Percentiles rank a stretch among this genome's conserved stretches.
These are phyloP conservation scores for Wickerhamiella kazuoi DNA, from an alignment of 805 yeast species.

Conservation along the genomic window DNA sequence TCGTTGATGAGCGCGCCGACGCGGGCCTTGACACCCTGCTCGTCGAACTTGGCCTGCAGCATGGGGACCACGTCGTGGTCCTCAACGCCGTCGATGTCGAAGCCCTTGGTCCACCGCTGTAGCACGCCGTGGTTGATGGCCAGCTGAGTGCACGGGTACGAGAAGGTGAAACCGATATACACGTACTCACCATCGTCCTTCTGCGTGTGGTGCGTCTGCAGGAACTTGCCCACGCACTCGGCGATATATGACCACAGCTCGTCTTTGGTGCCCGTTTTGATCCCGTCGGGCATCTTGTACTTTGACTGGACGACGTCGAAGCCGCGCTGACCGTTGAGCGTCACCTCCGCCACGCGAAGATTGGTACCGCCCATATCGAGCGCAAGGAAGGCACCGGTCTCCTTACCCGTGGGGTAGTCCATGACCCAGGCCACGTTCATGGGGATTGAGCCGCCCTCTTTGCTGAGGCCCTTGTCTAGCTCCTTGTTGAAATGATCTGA, in stretches of 20 bases:
- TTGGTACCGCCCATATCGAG: constrained; percentile 97
- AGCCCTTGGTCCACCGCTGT: constrained; percentile 97
- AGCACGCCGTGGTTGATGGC: constrained; percentile 73
- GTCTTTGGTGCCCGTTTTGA: constrained; percentile 62
- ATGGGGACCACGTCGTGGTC: constrained; percentile 87
- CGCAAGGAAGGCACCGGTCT: constrained; percentile 77
- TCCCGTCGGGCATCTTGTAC: constrained; percentile 54
- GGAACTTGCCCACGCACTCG: constrained; percentile 52
- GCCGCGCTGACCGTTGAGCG: constrained; percentile 62
- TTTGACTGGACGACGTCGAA: constrained; percentile 80
- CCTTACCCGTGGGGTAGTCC: constrained; percentile 84
- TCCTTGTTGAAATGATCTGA: constrained; percentile 63
- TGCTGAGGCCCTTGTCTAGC: constrained; percentile 54
- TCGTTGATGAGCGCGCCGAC: constrained; percentile 91
- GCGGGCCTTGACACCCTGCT: constrained; percentile 51
- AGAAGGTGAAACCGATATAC: constrained; percentile 88
- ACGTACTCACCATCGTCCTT: constrained; percentile 27
- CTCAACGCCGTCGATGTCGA: constrained; percentile 82
- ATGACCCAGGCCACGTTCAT: constrained; percentile 97
- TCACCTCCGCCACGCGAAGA: constrained; percentile 78
- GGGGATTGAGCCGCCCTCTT: constrained; percentile 69
- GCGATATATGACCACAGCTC: constrained; percentile 80
- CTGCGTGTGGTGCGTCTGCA: constrained; percentile 51
- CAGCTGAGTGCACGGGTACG: constrained; percentile 60
- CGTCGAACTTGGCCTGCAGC: constrained; percentile 59